Conservation (phyloP, 2,329 filamentous ascomycete species). For the Pseudogymnoascus sp. region DNA sequence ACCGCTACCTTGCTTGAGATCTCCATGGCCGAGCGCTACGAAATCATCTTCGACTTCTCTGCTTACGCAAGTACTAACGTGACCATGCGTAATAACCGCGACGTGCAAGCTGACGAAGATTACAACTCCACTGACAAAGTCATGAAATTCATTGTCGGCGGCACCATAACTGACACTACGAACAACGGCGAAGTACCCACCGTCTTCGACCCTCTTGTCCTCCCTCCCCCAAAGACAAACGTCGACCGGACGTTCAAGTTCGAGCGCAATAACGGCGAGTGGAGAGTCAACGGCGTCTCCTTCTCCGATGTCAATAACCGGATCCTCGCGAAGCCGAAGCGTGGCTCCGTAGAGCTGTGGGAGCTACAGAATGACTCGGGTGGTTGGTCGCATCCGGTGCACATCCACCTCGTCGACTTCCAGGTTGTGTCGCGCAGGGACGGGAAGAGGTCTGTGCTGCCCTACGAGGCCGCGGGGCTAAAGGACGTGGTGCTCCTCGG, state of each 20-base stretch:
- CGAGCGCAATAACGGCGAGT: constrained; percentile 30
- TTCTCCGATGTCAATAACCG: constrained; percentile 39
- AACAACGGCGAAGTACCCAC: not conserved
- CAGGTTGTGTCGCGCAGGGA: constrained; percentile 41
- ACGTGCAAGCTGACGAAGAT: constrained; percentile 38
- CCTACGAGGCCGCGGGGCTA: constrained; percentile 46
- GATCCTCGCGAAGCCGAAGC: constrained; percentile 39
- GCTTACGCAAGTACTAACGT: constrained; percentile 40
- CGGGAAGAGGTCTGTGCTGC: constrained; percentile 34
- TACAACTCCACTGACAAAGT: constrained; percentile 43
- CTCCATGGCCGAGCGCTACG: constrained; percentile 49
- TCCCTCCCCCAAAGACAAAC: not conserved
- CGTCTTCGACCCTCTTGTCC: not conserved
- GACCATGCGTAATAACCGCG: constrained; percentile 34
- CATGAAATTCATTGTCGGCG: constrained; percentile 43
- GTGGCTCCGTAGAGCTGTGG: constrained; percentile 41
- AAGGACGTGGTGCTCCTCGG: constrained; percentile 52
- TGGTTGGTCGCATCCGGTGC: constrained; percentile 41
- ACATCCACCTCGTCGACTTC: constrained; percentile 53
- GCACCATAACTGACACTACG: no score
- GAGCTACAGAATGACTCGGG: constrained; percentile 41
- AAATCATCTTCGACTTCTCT: constrained; percentile 49
- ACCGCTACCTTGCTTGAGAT: constrained; percentile 35
- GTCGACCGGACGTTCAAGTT: constrained; percentile 5
- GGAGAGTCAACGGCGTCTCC: constrained; percentile 43